Base-by-base conservation (phyloP, 2,329 filamentous ascomycete genomes). In the Arthrobotrys musiformis region DNA sequence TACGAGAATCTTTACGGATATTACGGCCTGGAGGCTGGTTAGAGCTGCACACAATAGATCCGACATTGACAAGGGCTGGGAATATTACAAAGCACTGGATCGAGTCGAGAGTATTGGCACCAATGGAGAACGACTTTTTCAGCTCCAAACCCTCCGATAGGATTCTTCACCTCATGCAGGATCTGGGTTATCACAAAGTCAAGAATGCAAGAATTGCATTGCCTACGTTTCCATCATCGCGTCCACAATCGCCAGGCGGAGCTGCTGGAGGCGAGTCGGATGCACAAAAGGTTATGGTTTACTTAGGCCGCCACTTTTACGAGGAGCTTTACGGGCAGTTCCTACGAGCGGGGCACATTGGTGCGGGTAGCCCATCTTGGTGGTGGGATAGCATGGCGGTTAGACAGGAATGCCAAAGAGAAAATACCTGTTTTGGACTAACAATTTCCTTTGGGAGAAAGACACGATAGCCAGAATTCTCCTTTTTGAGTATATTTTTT, bases 341-440 rank as follows among this genome's bases (percentile, higher is more conserved):
- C 50, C 54, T 79, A 17, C 46, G 74, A 64, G 63, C 72, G 56
- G 68, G 68, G 58, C 67, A 77, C 46, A 74, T 72, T 24, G 78
- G 78, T 40, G 78, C 61, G 42, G 72, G 78, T 7, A 78, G 52
- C 22, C 74, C 74, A 61, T 50, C 66, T 35, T 78, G 74, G 74
- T 79, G 78, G 78, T 79, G 78, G 78, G 61, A 78, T 46, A 79
- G 75, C 37, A 78, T 70, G 74, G 73, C 74, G 48, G 75, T 79
- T 70, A 61, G 74, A 62, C 68, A 79, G 58, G 78, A 79, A 42
- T 79, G 78, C 62, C 74, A 79, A 56, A 72, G 74, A 40, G 70
- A 78, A 48, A 76, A 74, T 37, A 78, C 78, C 40, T 70, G 75
- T 56, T 79, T 79, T 67, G 78, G 74, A 42, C 66, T 74, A 64